Conservation (phyloP, 768 basidiomycete genomes). For the Hydnum rufescens region DNA sequence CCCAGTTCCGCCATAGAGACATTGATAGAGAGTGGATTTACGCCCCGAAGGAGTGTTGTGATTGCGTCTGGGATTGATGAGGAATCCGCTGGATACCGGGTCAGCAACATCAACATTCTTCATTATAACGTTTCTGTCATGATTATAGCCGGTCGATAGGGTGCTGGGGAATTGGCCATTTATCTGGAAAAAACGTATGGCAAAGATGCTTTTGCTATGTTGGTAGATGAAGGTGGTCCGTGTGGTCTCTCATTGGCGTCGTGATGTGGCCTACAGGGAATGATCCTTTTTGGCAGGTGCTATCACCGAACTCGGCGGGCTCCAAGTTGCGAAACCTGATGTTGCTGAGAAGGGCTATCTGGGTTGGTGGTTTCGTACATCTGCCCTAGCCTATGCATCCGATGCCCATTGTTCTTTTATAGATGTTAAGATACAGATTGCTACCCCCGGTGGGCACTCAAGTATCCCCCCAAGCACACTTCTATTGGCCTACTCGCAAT, state of each 20-base stretch:
- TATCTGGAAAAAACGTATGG: slow-evolving; percentile 44
- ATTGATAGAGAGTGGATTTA: slow-evolving; percentile 39
- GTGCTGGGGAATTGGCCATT: slow-evolving; percentile 23
- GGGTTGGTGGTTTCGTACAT: background rate
- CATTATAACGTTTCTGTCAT: too few species aligned
- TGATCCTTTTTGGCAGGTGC: background rate
- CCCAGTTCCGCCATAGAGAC: slow-evolving; percentile 30
- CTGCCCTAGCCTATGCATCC: background rate
- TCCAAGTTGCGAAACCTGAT: slow-evolving; percentile 33
- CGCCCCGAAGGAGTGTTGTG: slow-evolving; percentile 41
- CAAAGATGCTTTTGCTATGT: slow-evolving; percentile 42
- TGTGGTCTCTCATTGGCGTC: slow-evolving; percentile 24
- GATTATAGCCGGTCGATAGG: slow-evolving; percentile 15
- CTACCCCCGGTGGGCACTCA: slow-evolving; percentile 65
- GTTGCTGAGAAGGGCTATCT: slow-evolving; percentile 43
- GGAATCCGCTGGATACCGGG: slow-evolving; percentile 35
- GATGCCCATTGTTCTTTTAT: slow-evolving; percentile 12
- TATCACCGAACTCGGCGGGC: background rate
- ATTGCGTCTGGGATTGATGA: slow-evolving; percentile 61
- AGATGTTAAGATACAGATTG: slow-evolving; percentile 40
- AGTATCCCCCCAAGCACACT: slow-evolving; percentile 70
- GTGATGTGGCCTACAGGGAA: background rate
- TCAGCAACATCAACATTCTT: too few species aligned
- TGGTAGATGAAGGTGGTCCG: slow-evolving; percentile 78
- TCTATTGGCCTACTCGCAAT: slow-evolving; percentile 59